These are phyloP conservation scores for Yarrowia sp. DNA, from an alignment of 805 yeast genomes.

Conservation along the genomic window DNA sequence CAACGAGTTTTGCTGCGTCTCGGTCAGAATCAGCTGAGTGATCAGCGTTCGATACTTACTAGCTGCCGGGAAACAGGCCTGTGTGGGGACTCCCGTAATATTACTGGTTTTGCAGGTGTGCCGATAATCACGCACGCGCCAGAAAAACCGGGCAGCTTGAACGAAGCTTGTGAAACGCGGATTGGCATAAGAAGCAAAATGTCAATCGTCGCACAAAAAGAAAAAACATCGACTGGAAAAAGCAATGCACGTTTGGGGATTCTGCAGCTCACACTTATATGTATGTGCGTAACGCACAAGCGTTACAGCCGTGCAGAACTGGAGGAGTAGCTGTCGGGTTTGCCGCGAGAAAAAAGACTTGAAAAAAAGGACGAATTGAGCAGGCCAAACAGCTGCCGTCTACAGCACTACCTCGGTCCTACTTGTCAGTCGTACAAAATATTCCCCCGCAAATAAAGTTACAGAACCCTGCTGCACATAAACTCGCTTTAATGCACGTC, in stretches of 20 bases:
- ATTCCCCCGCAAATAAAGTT: not conserved
- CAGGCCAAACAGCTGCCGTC: no score
- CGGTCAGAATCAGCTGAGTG: slow-evolving; percentile 32
- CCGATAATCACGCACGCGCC: no score
- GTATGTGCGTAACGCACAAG: not conserved
- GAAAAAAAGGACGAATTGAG: no score
- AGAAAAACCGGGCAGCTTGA: no score
- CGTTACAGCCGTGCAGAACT: slow-evolving; percentile 25
- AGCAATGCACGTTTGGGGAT: slow-evolving; percentile 14
- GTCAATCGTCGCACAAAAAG: not conserved
- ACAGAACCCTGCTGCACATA: not conserved
- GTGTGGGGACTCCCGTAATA: slow-evolving; percentile 8
- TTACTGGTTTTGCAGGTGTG: not conserved
- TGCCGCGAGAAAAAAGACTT: no score
- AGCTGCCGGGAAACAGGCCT: not conserved
- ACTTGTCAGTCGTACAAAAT: no score
- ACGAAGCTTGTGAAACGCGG: slow-evolving; percentile 3
- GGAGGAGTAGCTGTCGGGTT: no score
- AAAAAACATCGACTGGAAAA: not conserved
- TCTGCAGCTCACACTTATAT: not conserved
- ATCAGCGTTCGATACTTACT: slow-evolving; percentile 7
- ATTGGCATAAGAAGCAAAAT: slow-evolving; percentile 1
- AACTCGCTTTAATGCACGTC: not conserved
- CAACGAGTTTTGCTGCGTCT: slow-evolving; percentile 24
- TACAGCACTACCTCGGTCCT: no score